Percentiles rank a stretch among this genome's conserved stretches.
phyloP scores from a whole-genome alignment of 78 protist genomes.

The Dictyostelium intermedium region DNA sequence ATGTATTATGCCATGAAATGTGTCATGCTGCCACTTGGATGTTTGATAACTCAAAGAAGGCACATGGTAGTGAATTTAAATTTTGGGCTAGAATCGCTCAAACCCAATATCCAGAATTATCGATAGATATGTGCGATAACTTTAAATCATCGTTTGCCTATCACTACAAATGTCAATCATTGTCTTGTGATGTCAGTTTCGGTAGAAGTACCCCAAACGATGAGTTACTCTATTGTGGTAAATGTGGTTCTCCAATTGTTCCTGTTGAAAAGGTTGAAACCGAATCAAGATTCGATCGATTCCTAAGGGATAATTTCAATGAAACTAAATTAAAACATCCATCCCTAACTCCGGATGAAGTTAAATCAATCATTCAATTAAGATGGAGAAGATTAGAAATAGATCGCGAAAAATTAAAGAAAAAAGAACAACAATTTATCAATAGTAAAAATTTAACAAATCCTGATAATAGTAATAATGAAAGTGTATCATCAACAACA shows the following conservation, averaged over 20 bases:
- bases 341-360: not conserved
- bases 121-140: conserved; percentile 73
- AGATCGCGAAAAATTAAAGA: not conserved
- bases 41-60: conserved; percentile 14
- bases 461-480: not conserved
- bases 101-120: conserved; percentile 35
- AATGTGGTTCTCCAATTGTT: conserved; percentile 49
- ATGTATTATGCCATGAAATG: conserved; percentile 74
- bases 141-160: conserved; percentile 3
- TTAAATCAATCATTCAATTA: conserved; percentile 12
- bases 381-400: conserved; percentile 9
- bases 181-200: conserved; percentile 15
- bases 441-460: not conserved
- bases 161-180: conserved; percentile 47
- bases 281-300: conserved; percentile 4
- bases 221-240: conserved; percentile 30
- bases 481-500: not conserved
- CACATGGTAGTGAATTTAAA: conserved; percentile 53
- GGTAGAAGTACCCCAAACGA: conserved; percentile 14
- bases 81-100: conserved; percentile 54
- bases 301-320: not conserved
- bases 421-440: not conserved
- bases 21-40: conserved; percentile 79
- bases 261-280: conserved; percentile 19
- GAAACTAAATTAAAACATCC: not conserved